Evolutionary conservation across 75 land plant genomes (phyloP), one percentile per base, ranked within the genome.

Genomic region (Cryptomeria japonica): DNA sequence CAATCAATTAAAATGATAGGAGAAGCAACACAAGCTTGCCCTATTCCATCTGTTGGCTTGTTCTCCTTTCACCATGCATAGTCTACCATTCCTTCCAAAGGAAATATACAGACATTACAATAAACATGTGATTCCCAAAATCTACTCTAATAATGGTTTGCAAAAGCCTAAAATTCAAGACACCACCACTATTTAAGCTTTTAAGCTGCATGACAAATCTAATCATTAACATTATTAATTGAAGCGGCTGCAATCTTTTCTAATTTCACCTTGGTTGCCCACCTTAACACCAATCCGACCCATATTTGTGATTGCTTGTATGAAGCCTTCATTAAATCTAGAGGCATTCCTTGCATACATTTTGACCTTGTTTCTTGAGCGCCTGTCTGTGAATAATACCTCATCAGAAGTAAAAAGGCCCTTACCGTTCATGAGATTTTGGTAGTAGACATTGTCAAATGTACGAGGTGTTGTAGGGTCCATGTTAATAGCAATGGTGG

Each of bases 341-440:
- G 28, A 15, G 10, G 76, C 61, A 79, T 86, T 90, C 10, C 70
- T 13, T 19, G 98, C 98, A 37, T 90, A 96, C 2, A 6, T 41
- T 36, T 44, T 77, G 31, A 96, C 98, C 3, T 88, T 80, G 22
- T 84, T 73, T 85, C 87, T 73, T n/a, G 98, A 92, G 16, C 86
- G 72, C 12, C 90, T 64, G 44, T 95, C 94, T 15, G 85, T 89
- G 86, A 87, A 91, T 32, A 95, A 87, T 11, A 80, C 91, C 88
- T 94, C 80, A 86, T 96, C 98, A 3, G 98, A 96, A 3, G 89
- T 91, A 84, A 96, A 91, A 47, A 96, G 86, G 1, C 98, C 98
- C 84, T 86, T 89, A 5, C 93, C 91, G 3, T 47, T 70, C 31
- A 89, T 86, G 46, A 95, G 88, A 86, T 96, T 94, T 86, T 90